Evolutionary conservation across 2,329 filamentous ascomycete genomes (phyloP), one percentile per base, ranked within the genome.

Genomic region (Bipolaris sorokiniana): DNA sequence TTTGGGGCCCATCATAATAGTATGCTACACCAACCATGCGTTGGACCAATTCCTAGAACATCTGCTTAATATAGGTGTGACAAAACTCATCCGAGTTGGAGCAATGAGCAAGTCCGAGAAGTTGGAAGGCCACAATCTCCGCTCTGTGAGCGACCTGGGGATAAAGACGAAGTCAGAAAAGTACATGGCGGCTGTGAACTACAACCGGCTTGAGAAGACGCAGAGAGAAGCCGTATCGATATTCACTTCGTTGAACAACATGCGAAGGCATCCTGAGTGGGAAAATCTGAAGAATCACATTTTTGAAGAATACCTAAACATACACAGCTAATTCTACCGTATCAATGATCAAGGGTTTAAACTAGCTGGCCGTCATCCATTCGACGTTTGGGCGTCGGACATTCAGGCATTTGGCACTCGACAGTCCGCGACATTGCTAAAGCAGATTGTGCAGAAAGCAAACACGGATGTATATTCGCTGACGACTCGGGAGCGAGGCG

Each of bases 71-170:
- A 77, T 75, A 2, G 78, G 77, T 0, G 70, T 84, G 3, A 62
- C 72, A 0, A 77, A 84, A 5, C 79, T 90, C 23, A 81, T 90
- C 23, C 85, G 88, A 0, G 84, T 91, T 5, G 88, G 88, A 0
- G 81, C 80, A 0, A 80, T 80, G 15, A 86, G 82, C 1, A 85
- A 86, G 56, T 86, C 84, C 0, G 80, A 83, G 28, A 66, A 37
- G 22, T 72, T 90, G 0, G 66, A 81, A 7, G 66, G 67, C 0
- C 68, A 82, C n/a, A 88, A 85, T 52, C 78, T 90, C 5, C 75
- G 79, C 2, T 46, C 53, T 11, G 47, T 72, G 6, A 38, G 60
- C 10, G 50, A 64, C 16, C 36, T 16, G 10, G 65, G 70, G 44
- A 26, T 36, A 0, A 72, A 68, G 36, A 73, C 65, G 0, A 67